Evolutionary conservation across 495 filamentous ascomycete species (phyloP).

Genomic region (Apodospora peruviana): DNA sequence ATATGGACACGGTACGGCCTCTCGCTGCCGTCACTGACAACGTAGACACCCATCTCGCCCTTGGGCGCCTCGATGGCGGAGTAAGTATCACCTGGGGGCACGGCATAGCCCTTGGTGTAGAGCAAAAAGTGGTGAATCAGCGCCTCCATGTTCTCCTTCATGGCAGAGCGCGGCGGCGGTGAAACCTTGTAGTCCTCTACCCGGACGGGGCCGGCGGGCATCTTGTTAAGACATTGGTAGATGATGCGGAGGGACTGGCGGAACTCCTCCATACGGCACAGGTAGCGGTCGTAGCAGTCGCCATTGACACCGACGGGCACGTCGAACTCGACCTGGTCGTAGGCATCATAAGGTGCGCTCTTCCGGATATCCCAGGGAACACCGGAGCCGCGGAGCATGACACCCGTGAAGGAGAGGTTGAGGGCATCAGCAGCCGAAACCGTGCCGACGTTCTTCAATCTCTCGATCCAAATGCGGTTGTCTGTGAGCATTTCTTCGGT

Average conservation of each 20-base stretch:
- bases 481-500: conserved; percentile 98
- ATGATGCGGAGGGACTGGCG: conserved; percentile 96
- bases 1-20: conserved; percentile 97
- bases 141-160: conserved; percentile 99
- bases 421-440: conserved; percentile 88
- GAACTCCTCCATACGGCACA: conserved; percentile 99
- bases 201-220: conserved; percentile 87
- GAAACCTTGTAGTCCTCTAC: conserved; percentile 99
- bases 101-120: conserved; percentile 95
- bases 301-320: conserved; percentile 95
- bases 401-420: conserved; percentile 92
- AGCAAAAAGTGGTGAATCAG: conserved; percentile 99
- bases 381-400: conserved; percentile 95
- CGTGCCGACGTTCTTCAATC: conserved; percentile 87
- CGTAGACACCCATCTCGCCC: conserved; percentile 97
- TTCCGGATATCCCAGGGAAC: conserved; percentile 98
- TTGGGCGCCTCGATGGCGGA: conserved; percentile 96
- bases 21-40: conserved; percentile 96
- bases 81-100: conserved; percentile 98
- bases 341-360: conserved; percentile 92
- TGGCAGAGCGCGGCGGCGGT: conserved; percentile 92
- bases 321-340: conserved; percentile 96
- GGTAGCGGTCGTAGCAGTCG: conserved; percentile 98
- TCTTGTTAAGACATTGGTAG: conserved; percentile 97
- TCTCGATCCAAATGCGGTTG: conserved; percentile 97